Percentiles rank a stretch among this genome's conserved stretches.
These are phyloP conservation scores for Citrullus colocynthis DNA, from an alignment of 306 rosid genomes.

Conservation along the genomic window DNA sequence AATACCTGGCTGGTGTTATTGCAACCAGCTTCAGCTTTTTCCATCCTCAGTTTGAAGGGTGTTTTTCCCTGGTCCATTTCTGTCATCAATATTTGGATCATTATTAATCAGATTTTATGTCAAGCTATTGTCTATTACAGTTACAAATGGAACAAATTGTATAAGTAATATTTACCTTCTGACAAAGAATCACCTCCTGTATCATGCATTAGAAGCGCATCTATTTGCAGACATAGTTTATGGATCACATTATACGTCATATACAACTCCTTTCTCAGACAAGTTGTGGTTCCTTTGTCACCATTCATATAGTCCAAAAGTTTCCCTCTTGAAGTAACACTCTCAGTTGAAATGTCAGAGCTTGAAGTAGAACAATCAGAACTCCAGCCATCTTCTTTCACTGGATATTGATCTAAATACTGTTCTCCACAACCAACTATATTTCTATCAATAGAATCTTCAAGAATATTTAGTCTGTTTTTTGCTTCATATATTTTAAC, in stretches of 20 bases:
- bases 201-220: constrained; percentile 26
- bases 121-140: background rate
- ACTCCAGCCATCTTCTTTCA: constrained; percentile 40
- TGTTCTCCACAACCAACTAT: constrained; percentile 17
- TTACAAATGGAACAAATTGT: constrained; percentile 9
- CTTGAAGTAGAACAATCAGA: constrained; percentile 45
- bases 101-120: constrained; percentile 9
- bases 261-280: constrained; percentile 44
- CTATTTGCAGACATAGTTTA: constrained; percentile 26
- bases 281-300: constrained; percentile 15
- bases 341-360: constrained; percentile 41
- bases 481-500: constrained; percentile 35
- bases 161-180: constrained; percentile 35
- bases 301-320: constrained; percentile 12
- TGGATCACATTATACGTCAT: constrained; percentile 29
- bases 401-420: constrained; percentile 17
- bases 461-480: constrained; percentile 32
- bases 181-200: constrained; percentile 18
- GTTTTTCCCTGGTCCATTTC: constrained; percentile 31
- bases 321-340: constrained; percentile 27
- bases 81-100: constrained; percentile 30
- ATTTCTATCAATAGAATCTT: constrained; percentile 26
- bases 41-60: constrained; percentile 17
- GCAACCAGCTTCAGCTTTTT: constrained; percentile 24
- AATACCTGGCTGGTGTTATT: constrained; percentile 36